Evolutionary conservation across 2,329 filamentous ascomycete species (phyloP), one percentile per base, ranked within the genome.

Genomic region (Colletotrichum liaoningense): DNA sequence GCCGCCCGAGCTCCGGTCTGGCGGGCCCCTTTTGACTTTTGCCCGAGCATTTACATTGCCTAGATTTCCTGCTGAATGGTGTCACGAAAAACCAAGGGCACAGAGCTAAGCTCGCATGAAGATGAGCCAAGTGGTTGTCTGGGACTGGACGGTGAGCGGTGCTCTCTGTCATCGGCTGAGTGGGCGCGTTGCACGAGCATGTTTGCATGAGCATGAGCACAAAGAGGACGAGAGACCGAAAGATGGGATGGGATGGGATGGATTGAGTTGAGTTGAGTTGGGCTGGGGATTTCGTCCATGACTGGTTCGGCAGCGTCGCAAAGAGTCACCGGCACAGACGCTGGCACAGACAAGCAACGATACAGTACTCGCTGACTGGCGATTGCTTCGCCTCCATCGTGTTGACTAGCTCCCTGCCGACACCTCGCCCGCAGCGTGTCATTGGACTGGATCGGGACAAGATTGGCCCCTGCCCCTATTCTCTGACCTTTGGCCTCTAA

Each of bases 381-480:
- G 69, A 73, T 70, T 74, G 72, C 72, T 74, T 74, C 72, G 72
- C 72, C 72, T 72, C 72, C 30, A 67, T 72, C 69, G 72, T 67
- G 68, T 74, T 46, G 62, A 33, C 52, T 74, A 67, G 63, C 68
- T 72, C 35, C 72, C 57, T 55, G 57, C 26, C 68, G 68, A 57
- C 68, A 56, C 24, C 64, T 58, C 19, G n/a, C 55, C n/a, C 64
- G 24, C 56, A 63, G 63, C 56, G 62, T 54, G 63, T 58, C 35
- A 67, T 71, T 67, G 63, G 52, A 22, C 46, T 73, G 60, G 54
- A 56, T 56, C 26, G 63, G 55, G 66, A 56, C 66, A 69, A 65
- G 66, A 60, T 35, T 62, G 42, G 35, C 59, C 46, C 46, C 56
- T 65, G 38, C 42, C 58, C 58, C 52, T 68, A 59, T 58, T 58